phyloP scores from a whole-genome alignment of 345 rosid genomes.

The Syzygium oleosum region DNA sequence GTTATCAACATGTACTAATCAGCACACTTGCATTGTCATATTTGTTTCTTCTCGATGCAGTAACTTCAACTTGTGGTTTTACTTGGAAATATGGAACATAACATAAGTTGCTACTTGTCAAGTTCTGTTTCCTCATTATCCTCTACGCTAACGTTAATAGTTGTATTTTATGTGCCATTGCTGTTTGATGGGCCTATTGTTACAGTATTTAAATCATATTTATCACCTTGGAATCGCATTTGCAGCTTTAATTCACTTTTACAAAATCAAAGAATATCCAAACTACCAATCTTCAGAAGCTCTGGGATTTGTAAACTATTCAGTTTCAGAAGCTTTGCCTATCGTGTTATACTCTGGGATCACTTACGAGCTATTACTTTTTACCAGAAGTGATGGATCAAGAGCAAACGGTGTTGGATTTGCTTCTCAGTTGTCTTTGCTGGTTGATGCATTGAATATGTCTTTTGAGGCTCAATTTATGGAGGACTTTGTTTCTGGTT shows the following conservation, averaged over 20 bases:
- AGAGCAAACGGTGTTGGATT: conserved; percentile 61
- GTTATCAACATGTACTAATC: neutral
- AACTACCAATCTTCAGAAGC: neutral
- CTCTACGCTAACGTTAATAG: neutral
- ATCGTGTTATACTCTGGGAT: neutral
- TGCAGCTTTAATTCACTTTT: neutral
- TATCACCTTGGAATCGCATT: neutral
- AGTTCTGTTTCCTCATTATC: neutral
- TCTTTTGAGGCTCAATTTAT: conserved; percentile 77
- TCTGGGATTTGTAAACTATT: neutral
- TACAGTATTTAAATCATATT: neutral
- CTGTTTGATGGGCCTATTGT: neutral
- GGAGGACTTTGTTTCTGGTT: conserved; percentile 96
- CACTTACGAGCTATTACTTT: neutral
- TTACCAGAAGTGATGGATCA: conserved; percentile 38
- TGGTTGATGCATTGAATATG: conserved; percentile 62
- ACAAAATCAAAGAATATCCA: neutral
- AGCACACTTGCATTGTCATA: neutral
- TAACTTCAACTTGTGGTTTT: neutral
- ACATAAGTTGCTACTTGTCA: neutral
- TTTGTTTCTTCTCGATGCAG: neutral
- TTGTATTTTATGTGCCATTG: neutral
- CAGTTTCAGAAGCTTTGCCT: neutral
- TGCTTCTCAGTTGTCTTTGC: conserved; percentile 69
- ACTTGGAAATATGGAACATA: neutral